Evolutionary conservation across 495 filamentous ascomycete species (phyloP), one percentile per base, ranked within the genome.

Genomic region (Trichoderma asperelloides): DNA sequence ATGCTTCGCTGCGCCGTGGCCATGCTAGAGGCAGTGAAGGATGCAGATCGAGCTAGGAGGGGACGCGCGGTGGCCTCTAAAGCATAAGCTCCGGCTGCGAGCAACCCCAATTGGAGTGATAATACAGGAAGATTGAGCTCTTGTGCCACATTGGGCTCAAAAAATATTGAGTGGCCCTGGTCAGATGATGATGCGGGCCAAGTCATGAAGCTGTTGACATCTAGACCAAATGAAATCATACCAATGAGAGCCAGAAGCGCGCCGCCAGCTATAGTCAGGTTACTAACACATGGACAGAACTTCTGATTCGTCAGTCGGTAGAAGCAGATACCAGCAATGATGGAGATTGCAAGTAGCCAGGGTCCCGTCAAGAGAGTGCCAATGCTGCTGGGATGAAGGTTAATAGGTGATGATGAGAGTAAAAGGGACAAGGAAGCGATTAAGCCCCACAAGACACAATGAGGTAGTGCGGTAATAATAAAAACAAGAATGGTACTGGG

Each of bases 401-500:
- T 70, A 69, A 80, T 80, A 18, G 81, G 80, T 18, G 78, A 74
- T 3, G 78, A 75, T 6, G 75, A 65, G 73, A 84, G 81, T 43
- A 84, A 69, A 6, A 81, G 72, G 8, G 81, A 81, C 51, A 84
- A 71, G 1, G 80, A 79, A 37, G 73, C 68, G 23, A 74, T 65
- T 4, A 83, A 51, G 18, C 78, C 77, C 76, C 79, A 82, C 39
- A 82, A 75, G 13, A 76, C 68, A 21, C 76, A 74, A 62, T 76
- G 72, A 0, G 81, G 77, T 1, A 82, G 70, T 30, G 80, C 68
- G 0, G 80, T 78, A 13, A 80, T 67, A 45, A 79, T 66, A n/a
- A 80, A 75, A 33, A 82, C 71, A 0, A 85, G 72, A 9, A 70
- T 51, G 6, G 78, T 79, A 0, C 78, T 80, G 9, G 82, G 82